phyloP scores from a whole-genome alignment of 2,329 filamentous ascomycete genomes.

The Ophiostoma himal-ulmi region DNA sequence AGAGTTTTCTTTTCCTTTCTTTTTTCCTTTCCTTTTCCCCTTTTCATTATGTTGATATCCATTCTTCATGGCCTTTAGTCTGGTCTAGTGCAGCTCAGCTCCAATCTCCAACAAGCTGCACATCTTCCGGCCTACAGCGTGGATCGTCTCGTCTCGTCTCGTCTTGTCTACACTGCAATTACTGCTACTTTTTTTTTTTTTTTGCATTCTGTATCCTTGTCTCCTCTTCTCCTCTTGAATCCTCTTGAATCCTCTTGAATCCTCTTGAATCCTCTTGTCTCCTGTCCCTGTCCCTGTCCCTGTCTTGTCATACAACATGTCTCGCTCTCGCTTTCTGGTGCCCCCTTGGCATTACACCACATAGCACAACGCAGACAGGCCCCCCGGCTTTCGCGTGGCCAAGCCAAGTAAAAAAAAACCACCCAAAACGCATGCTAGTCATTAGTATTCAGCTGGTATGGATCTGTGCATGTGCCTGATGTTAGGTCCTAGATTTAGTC shows the following conservation, averaged over 20 bases:
- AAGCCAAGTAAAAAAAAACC: background rate
- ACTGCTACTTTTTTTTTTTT: no score
- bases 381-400: background rate
- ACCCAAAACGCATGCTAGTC: background rate
- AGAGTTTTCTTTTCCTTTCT: background rate
- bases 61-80: background rate
- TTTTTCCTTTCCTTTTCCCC: background rate
- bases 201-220: no score
- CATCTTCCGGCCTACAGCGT: background rate
- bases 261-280: background rate
- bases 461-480: background rate
- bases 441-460: background rate
- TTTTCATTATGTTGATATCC: background rate
- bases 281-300: background rate
- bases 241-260: no score
- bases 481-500: background rate
- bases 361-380: background rate
- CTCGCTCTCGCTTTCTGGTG: background rate
- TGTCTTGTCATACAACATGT: background rate
- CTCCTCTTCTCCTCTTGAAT: no score
- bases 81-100: background rate
- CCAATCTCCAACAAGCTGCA: slow-evolving; percentile 8
- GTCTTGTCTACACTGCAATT: background rate
- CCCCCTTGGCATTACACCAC: background rate
- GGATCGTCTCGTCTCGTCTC: background rate